Evolutionary conservation across 2,329 filamentous ascomycete genomes (phyloP), one percentile per base, ranked within the genome.

Genomic region (Monosporascus sp.): DNA sequence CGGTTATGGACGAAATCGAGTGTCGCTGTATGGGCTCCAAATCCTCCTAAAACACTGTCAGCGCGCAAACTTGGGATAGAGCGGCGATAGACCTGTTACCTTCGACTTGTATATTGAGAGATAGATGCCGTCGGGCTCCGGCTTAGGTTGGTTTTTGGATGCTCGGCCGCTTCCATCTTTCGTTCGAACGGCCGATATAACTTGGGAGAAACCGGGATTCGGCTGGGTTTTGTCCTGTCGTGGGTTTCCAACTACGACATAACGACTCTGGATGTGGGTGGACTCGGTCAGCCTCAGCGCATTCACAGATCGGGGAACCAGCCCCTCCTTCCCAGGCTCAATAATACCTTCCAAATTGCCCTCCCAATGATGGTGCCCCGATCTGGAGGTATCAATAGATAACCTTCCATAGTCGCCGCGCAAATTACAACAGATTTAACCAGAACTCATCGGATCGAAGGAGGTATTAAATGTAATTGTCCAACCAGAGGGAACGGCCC

Each of bases 21-120:
- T 80, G 77, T 66, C 82, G 79, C 48, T 80, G 75, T 25, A 76
- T 69, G 20, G 78, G 76, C 45, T 84, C 81, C 54, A 61, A 65
- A 56, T 85, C 82, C 44, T 80, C 78, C 74, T 80, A 57, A 24
- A 54, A 27, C 31, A 41, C 25, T 41, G 54, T 61, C 51, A 59
- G 55, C 47, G 54, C 54, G 61, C 31, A 53, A 44, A 42, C 25
- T 18, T 25, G 7, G 44, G 22, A 25, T 49, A 49, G 45, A 31
- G 47, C 45, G 27, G 48, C 11, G 34, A 41, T 47, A 6, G 49
- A 48, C 39, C 57, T 52, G 68, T 54, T 59, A 82, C 80, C 72
- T 79, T 82, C 59, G 73, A 67, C 62, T 84, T 84, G 69, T 77
- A 84, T 27, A 84, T 71, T 36, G 76, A 76, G 18, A 84, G 68